Evolutionary conservation across 2,329 filamentous ascomycete species (phyloP).

Genomic region (Drechslera avenae): DNA sequence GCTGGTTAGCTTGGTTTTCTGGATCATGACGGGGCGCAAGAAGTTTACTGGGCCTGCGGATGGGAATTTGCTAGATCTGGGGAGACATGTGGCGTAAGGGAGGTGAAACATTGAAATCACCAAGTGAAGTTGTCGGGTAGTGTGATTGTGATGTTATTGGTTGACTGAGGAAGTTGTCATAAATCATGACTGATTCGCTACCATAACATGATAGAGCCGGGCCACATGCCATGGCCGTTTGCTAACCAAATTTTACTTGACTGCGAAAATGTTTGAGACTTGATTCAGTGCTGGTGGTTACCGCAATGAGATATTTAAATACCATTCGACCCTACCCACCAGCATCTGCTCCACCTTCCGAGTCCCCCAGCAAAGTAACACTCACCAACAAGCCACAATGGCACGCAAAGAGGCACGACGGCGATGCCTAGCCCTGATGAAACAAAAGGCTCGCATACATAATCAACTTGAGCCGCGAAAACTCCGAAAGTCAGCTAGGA

Average conservation of each 20-base stretch:
- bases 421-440: background rate
- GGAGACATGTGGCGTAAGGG: background rate
- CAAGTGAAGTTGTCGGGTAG: too few species aligned
- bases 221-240: too few species aligned
- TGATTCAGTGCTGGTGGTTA: too few species aligned
- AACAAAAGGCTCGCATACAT: background rate
- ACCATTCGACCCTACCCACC: background rate
- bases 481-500: slow-evolving; percentile 3
- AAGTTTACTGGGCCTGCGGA: slow-evolving; percentile 57
- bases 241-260: background rate
- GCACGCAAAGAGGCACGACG: background rate
- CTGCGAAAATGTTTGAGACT: too few species aligned
- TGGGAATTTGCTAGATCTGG: slow-evolving; percentile 21
- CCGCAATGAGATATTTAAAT: background rate
- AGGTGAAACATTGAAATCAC: too few species aligned
- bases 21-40: slow-evolving; percentile 58
- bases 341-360: background rate
- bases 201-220: background rate
- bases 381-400: background rate
- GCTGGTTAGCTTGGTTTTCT: slow-evolving; percentile 57
- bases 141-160: too few species aligned
- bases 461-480: slow-evolving; percentile 1
- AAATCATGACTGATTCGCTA: background rate
- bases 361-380: too few species aligned
- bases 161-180: too few species aligned